Evolutionary conservation across 495 filamentous ascomycete genomes (phyloP), one percentile per base, ranked within the genome.

Genomic region (Entonaema liquescens): DNA sequence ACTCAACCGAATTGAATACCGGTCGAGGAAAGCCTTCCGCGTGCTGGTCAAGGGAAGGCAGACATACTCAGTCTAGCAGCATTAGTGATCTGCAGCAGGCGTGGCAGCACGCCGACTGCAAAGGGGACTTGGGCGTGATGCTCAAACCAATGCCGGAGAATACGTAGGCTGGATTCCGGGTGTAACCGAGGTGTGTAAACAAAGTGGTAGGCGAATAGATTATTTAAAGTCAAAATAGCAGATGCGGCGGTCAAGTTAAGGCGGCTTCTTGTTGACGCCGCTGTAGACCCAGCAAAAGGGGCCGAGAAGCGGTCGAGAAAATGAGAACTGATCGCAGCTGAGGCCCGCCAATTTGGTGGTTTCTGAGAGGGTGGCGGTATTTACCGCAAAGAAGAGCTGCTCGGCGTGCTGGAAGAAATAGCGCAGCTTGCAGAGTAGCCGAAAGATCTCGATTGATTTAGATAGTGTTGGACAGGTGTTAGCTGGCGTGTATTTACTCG

Each of bases 321-420:
- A 92, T 78, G 92, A 92, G 82, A 92, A 90, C 85, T 89, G 82
- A 79, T 84, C 81, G 80, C 85, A 86, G 81, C 82, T 89, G 88
- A 89, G 86, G 84, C 91, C 94, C 94, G 95, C 95, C 95, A 99
- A 97, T 90, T 97, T 98, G 95, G 87, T 91, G 88, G 71, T 77
- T 77, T 75, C 55, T 29, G 28, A 44, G 15, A 74, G 17, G 47
- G 59, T 60, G 35, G 76, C 71, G 72, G 70, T 71, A 72, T 70
- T 71, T 70, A 65, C 75, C 75, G 72, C 74, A 61, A 59, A 40
- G 42, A 67, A 65, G 33, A 61, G 61, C 40, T 58, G 55, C 40
- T 61, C 59, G 65, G 59, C 35, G 68, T 65, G 65, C 38, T 63
- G 60, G 56, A 65, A 63, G 65, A 70, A 76, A 72, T 76, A 63